Base-by-base conservation (phyloP, 495 filamentous ascomycete species). In the Sordaria brevicollis region DNA sequence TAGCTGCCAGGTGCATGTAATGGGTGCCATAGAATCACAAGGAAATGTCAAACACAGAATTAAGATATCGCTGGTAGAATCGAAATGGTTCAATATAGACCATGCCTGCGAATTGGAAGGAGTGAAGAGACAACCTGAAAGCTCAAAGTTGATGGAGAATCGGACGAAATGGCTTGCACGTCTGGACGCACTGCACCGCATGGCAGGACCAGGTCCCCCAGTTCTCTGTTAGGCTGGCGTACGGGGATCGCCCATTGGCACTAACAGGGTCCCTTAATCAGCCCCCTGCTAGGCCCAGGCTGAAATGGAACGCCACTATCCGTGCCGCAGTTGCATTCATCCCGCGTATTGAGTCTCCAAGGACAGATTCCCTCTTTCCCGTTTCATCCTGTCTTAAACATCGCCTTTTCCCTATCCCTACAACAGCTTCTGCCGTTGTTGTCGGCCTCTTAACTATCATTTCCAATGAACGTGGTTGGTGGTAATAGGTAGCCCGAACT, bases 401-500 rank as follows among this genome's bases (percentile, higher is more conserved):
- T 49, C n/a, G 19, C 38, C 34, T 11, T 70, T 35, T 70, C 8
- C 62, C 38, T 36, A 19, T 35, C 54, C 69, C 38, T 57, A 37
- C 49, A 62, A 71, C n/a, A n/a, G n/a, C 67, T 67, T 65, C 29
- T 34, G 29, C 65, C 2, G 49, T 57, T 57, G 49, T 31, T 29
- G 49, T 57, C 11, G 49, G 67, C 19, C 19, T n/a, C 15, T 70
- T 29, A 29, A 7, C 41, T 17, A 6, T 9, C 57, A 57, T 37
- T 49, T 65, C 41, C 57, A 10, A 71, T 72, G 71, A 69, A 49
- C 54, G 71, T 66, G 39, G 21, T 41, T 69, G 73, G 41, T 41
- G 66, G 41, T 39, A 21, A 35, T 17, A 62, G 71, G 74, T 75
- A 75, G 74, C 70, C 69, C 70, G 21, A 57, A 31, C 49, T 31